A percentile compares a stretch with the other conserved stretches of the same genome.
These are phyloP conservation scores for Apophysomyces variabilis DNA, from an alignment of 371 early-diverging fungal genomes.

Conservation along the genomic window DNA sequence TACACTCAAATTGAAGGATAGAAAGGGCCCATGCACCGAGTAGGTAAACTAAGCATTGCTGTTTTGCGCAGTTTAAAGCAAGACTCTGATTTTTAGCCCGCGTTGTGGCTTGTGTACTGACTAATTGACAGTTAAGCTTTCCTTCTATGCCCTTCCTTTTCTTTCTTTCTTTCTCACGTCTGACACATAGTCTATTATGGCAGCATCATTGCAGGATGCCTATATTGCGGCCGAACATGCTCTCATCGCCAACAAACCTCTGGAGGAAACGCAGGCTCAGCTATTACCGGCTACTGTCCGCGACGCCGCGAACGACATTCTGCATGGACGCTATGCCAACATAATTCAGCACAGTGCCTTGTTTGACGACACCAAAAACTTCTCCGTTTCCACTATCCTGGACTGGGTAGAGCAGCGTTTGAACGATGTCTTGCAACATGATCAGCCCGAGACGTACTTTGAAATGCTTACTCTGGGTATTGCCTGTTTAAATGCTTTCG, in stretches of 20 bases:
- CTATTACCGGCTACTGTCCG: conserved; percentile 15
- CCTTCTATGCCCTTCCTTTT: background rate
- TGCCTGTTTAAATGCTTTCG: conserved; percentile 64
- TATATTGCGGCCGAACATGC: conserved; percentile 19
- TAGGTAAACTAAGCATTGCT: background rate
- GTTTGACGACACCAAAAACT: conserved; percentile 20
- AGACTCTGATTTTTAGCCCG: background rate
- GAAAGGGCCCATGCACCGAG: background rate
- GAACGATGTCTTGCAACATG: conserved; percentile 5
- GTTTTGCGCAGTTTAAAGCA: background rate
- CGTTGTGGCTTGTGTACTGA: conserved; percentile 3
- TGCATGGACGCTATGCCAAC: conserved; percentile 38
- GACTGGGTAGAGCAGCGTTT: conserved; percentile 28
- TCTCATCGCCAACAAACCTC: conserved; percentile 20
- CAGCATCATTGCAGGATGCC: conserved; percentile 7
- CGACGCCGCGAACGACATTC: conserved; percentile 22
- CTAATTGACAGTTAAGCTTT: background rate
- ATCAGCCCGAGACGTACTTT: conserved; percentile 18
- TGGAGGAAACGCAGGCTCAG: conserved; percentile 13
- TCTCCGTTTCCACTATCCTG: conserved; percentile 26
- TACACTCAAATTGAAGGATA: no score
- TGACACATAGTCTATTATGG: background rate
- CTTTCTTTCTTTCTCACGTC: background rate
- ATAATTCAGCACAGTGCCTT: conserved; percentile 33
- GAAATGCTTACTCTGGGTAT: conserved; percentile 54